Conservation (phyloP, 352 stramenopile species). For the Phytophthora capsici region DNA sequence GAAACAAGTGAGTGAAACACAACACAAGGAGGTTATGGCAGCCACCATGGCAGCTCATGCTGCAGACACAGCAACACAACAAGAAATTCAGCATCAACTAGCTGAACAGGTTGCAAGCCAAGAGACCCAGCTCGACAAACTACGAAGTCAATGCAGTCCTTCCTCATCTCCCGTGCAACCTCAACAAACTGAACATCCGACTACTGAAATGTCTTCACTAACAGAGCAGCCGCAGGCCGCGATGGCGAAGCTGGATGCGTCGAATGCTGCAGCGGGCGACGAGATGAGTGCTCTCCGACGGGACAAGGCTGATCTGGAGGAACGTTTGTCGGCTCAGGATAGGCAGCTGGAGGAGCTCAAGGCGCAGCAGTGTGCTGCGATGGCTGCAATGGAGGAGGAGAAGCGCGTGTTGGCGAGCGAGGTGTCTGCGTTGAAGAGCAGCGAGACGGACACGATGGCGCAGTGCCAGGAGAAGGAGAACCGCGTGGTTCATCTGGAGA, state of each 20-base stretch:
- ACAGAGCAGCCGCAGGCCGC: slow-evolving; percentile 4
- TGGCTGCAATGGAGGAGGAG: slow-evolving; percentile 15
- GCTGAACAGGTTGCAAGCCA: slow-evolving; percentile 22
- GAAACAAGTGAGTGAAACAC: slow-evolving; percentile 17
- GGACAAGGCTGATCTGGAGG: slow-evolving; percentile 14
- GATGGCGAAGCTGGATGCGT: slow-evolving; percentile 6
- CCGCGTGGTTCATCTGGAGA: slow-evolving; percentile 11
- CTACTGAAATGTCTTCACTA: slow-evolving; percentile 3
- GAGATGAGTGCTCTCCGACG: slow-evolving; percentile 11
- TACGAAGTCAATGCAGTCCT: slow-evolving; percentile 1
- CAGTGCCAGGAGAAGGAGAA: slow-evolving; percentile 16
- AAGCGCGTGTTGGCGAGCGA: slow-evolving; percentile 16
- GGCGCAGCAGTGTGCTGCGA: slow-evolving; percentile 6
- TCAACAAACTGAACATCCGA: background rate
- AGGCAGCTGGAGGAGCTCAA: slow-evolving; percentile 7
- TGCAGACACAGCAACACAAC: slow-evolving; percentile 17
- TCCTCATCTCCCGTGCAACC: background rate
- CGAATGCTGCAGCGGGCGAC: slow-evolving; percentile 4
- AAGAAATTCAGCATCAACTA: slow-evolving; percentile 29
- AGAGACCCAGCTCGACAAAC: slow-evolving; percentile 17
- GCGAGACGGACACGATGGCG: slow-evolving; percentile 3
- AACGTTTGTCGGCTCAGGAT: slow-evolving; percentile 9
- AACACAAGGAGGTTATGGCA: slow-evolving; percentile 24
- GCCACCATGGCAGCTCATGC: slow-evolving; percentile 14
- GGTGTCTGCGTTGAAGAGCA: slow-evolving; percentile 11